Conservation (phyloP, 106 monocot species). For the Xerophyta viscosa region DNA sequence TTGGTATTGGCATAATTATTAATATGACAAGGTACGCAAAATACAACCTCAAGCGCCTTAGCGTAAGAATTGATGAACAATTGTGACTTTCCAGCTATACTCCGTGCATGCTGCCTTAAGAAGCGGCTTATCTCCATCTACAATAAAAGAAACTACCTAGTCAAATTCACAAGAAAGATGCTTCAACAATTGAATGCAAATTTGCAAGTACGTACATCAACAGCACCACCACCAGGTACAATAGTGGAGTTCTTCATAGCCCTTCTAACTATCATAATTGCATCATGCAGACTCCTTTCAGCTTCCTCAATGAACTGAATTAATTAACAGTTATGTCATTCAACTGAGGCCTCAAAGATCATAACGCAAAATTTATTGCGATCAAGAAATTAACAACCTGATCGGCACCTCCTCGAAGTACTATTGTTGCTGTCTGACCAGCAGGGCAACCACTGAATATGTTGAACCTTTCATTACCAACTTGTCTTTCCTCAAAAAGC, state of each 20-base stretch:
- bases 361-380: too few relatives aligned
- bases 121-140: slow-evolving; percentile 96
- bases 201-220: slow-evolving; percentile 56
- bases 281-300: slow-evolving; percentile 97
- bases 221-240: slow-evolving; percentile 97
- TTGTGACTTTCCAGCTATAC: slow-evolving; percentile 96
- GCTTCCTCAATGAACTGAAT: slow-evolving; percentile 98
- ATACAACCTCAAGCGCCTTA: slow-evolving; percentile 88
- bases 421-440: slow-evolving; percentile 96
- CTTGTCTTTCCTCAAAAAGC: slow-evolving; percentile 94
- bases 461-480: slow-evolving; percentile 97
- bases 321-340: too few relatives aligned
- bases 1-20: too few relatives aligned
- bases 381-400: slow-evolving; percentile 42
- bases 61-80: slow-evolving; percentile 97
- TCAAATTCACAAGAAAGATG: not conserved
- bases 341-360: too few relatives aligned
- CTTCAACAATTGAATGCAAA: not conserved
- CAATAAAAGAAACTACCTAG: not conserved
- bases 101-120: slow-evolving; percentile 79
- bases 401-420: slow-evolving; percentile 96
- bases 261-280: slow-evolving; percentile 99
- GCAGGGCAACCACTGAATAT: slow-evolving; percentile 96
- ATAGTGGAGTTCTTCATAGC: slow-evolving; percentile 97
- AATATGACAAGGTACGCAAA: not conserved